phyloP scores from a whole-genome alignment of 352 stramenopile species.

The Phytophthora cactorum region DNA sequence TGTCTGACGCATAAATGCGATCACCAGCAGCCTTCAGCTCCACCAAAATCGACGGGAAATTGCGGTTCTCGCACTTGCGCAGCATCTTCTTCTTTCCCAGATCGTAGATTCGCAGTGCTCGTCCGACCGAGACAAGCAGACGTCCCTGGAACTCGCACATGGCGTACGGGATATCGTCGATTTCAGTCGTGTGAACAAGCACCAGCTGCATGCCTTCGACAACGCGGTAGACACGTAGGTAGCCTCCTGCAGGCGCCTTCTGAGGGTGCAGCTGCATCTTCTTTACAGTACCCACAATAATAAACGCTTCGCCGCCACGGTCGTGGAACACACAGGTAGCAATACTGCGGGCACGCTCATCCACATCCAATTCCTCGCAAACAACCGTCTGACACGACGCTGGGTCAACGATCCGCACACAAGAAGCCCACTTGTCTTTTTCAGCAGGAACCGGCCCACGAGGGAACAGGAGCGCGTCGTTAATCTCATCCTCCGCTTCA shows the following conservation, averaged over 20 bases:
- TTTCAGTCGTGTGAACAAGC: conserved; percentile 96
- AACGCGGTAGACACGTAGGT: conserved; percentile 94
- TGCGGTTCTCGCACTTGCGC: conserved; percentile 98
- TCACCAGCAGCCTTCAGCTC: conserved; percentile 95
- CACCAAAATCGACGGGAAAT: conserved; percentile 93
- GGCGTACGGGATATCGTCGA: conserved; percentile 96
- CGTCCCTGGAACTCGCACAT: conserved; percentile 98
- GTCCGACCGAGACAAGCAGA: conserved; percentile 97
- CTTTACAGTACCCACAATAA: conserved; percentile 97
- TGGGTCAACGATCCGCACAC: conserved; percentile 98
- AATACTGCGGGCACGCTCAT: conserved; percentile 95
- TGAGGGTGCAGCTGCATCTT: conserved; percentile 95
- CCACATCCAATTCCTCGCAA: conserved; percentile 93
- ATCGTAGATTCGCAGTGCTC: conserved; percentile 97
- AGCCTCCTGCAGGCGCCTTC: conserved; percentile 62
- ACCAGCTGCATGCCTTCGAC: conserved; percentile 93
- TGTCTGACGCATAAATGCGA: conserved; percentile 96
- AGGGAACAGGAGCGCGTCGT: conserved; percentile 75
- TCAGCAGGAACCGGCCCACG: conserved; percentile 64
- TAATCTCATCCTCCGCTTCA: conserved; percentile 88
- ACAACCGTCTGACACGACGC: conserved; percentile 85
- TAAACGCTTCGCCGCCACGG: conserved; percentile 95
- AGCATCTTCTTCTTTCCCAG: conserved; percentile 99
- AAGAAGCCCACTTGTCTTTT: conserved; percentile 95
- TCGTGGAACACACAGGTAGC: conserved; percentile 95